Evolutionary conservation across 371 early-diverging fungal species (phyloP).

Genomic region (Mortierella sp.): DNA sequence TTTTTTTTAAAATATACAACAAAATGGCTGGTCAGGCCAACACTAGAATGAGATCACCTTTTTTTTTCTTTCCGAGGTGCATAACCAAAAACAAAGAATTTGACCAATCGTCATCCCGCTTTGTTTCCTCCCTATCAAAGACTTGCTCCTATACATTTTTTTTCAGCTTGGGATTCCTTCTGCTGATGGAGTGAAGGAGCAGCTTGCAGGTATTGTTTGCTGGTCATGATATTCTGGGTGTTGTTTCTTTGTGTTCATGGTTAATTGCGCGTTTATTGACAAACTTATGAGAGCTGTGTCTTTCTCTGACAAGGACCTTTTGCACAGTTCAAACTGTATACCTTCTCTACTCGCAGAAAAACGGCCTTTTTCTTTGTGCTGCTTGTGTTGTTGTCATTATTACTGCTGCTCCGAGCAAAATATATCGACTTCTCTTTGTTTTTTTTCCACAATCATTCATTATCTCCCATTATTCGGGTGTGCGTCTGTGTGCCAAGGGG

Average conservation of each 20-base stretch:
- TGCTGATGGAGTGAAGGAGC: neutral
- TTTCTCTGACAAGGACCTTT: too few species aligned
- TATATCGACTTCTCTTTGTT: too few species aligned
- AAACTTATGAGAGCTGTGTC: neutral
- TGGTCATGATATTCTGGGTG: neutral
- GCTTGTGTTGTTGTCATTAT: too few species aligned
- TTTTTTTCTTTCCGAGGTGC: neutral
- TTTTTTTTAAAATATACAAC: neutral
- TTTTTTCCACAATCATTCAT: neutral
- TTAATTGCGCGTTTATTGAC: constrained; percentile 2
- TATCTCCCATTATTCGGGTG: neutral
- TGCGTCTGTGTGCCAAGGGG: neutral
- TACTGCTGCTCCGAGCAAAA: too few species aligned
- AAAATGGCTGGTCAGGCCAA: neutral
- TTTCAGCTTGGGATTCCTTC: neutral
- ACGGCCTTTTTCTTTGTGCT: too few species aligned
- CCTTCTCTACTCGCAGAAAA: too few species aligned
- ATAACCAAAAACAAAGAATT: constrained; percentile 9
- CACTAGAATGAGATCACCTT: constrained; percentile 2
- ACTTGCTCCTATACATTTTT: neutral
- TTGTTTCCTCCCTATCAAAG: constrained; percentile 3
- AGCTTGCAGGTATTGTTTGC: too few species aligned
- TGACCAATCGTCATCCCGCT: constrained; percentile 23
- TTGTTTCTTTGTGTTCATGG: neutral
- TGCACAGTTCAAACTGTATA: neutral